Base-by-base conservation (phyloP, 2,329 filamentous ascomycete genomes). In the Talaromyces sp. region DNA sequence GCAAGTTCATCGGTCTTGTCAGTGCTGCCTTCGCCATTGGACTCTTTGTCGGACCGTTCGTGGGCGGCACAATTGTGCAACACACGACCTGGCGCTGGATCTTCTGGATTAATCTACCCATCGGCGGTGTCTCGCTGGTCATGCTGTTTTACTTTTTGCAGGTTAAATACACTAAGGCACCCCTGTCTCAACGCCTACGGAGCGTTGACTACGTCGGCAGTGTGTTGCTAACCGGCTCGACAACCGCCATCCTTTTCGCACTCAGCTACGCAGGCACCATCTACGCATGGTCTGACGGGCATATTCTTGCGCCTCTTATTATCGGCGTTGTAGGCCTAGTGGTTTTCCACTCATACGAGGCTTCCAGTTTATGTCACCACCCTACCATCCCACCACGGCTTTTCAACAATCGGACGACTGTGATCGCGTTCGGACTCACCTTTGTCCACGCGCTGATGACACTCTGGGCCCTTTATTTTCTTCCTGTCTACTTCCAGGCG, bases 401-500 rank as follows among this genome's bases (percentile, higher is more conserved):
- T 28, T 79, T 82, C 64, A 65, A 62, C 1, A 79, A 77, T 63
- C 69, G 74, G 1, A 79, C 77, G 6, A 66, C 62, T 0, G 21
- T 61, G 1, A 62, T 70, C 11, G 65, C 64, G 1, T 72, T 71
- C 48, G 48, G 67, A 5, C 58, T 70, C 10, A 74, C 70, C 1
- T 76, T 78, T 55, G 50, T 78, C 1, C 68, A 75, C 40, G 66
- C 67, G 2, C 57, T 76, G 4, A 61, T 76, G 8, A 55, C 67
- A 5, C 70, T 70, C 43, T 76, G 73, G 70, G 56, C 65, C 8
- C 61, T 70, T 25, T 75, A 70, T 64, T 79, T 78, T 61, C 60
- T 79, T 0, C 76, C 78, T 0, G 62, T 80, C 7, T 81, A 77
- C 61, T 78, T 80, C 63, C 77, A 80, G 56, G 70, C 67, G 0